Percentiles rank a stretch among this genome's conserved stretches.
Conservation (phyloP, 139 green algal species). For the Picochlorum sp. region DNA sequence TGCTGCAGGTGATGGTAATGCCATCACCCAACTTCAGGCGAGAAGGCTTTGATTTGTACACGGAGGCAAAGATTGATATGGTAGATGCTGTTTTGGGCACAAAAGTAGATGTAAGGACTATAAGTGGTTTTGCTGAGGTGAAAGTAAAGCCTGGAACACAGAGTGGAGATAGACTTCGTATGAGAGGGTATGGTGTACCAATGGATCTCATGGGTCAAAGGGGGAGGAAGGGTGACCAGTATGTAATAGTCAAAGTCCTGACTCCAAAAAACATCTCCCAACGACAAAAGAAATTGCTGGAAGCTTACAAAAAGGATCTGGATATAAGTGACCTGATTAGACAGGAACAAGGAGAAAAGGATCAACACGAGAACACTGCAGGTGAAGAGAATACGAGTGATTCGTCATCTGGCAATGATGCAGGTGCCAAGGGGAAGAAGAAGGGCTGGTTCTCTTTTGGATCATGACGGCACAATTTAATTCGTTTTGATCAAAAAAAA, state of each 20-base stretch:
- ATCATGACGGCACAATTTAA: background rate
- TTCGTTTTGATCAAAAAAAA: background rate
- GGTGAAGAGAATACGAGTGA: background rate
- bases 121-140: constrained; percentile 35
- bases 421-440: background rate
- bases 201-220: constrained; percentile 15
- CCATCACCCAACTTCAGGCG: constrained; percentile 36
- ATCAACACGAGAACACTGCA: background rate
- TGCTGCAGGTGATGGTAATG: constrained; percentile 41
- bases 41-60: constrained; percentile 31
- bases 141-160: constrained; percentile 41
- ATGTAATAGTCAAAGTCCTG: constrained; percentile 33
- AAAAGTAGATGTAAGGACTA: constrained; percentile 40
- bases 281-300: constrained; percentile 2
- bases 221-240: constrained; percentile 42
- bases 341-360: background rate
- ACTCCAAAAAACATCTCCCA: constrained; percentile 5
- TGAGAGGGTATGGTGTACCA: constrained; percentile 49
- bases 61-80: constrained; percentile 28
- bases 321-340: background rate
- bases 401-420: background rate
- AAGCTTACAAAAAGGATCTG: background rate
- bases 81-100: constrained; percentile 41
- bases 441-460: constrained; percentile 1
- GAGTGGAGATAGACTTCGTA: constrained; percentile 46